Evolutionary conservation across 192 early-diverging fungal species (phyloP), one percentile per base, ranked within the genome.

Genomic region (Oehlia diaphana): DNA sequence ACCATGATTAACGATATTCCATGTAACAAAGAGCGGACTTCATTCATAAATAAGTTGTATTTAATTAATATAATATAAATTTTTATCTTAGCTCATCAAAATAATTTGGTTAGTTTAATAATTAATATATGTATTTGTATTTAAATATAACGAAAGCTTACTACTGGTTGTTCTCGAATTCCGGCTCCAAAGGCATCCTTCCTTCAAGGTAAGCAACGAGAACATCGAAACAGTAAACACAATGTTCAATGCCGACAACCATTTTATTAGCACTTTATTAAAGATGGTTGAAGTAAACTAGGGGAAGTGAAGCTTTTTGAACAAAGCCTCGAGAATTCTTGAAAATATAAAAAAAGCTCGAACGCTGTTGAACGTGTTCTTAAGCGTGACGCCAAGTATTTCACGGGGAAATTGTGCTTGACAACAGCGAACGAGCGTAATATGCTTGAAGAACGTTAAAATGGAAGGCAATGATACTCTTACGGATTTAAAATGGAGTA

Each of bases 1-100:
- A 9, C 84, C 90, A 49, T 85, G 58, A 33, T 78, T 49, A 14
- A 81, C 66, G 28, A 82, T 88, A 69, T 91, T 85, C 95, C 95
- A 96, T 16, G 95, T 95, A 0, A 96, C 93, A 81, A 96, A 96
- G 26, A 96, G 86, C 3, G 95, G 95, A 81, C 92, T 92, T 80
- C 2, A 37, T 37, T 33, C 26, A 26, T 26, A 26, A 26, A 26
- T 26, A 26, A 26, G 26, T 13, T 61, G 68, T 37, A 72, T 12
- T 31, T 33, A 44, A 35, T 69, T 7, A 37, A 9, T 37, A 37
- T 37, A 37, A 37, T 37, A 37, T 37, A 37, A 31, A 31, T 31
- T 37, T 37, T 37, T 37, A 37, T 31, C 0, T 37, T 42, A 42
- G 39, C 39, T 42, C 39, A 42, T 7, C 3, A 42, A 42, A 7